Percentiles rank a stretch among this genome's conserved stretches.
Evolutionary conservation across 495 filamentous ascomycete genomes (phyloP).

Genomic region (Melanomma pulvis-pyrius): DNA sequence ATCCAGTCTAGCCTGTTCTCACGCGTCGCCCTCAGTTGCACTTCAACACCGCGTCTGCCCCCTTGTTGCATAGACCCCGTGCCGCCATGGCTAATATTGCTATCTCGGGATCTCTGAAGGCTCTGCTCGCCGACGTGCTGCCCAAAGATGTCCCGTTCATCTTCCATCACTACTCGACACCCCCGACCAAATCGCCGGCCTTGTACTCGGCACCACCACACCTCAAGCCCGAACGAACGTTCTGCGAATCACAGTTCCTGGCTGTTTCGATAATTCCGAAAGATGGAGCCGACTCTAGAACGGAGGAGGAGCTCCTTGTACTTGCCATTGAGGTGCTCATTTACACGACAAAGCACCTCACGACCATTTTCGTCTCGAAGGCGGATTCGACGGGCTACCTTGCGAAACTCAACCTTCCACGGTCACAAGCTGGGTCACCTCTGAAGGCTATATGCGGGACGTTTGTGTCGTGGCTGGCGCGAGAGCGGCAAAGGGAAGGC

Average conservation of each 20-base stretch:
- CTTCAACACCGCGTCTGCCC: neutral
- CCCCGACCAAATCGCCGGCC: constrained; percentile 68
- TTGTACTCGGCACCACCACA: constrained; percentile 80
- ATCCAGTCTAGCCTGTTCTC: neutral
- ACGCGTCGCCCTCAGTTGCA: neutral
- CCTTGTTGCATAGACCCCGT: neutral
- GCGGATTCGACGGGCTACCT: constrained; percentile 94
- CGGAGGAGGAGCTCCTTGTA: constrained; percentile 51
- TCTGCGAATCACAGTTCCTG: constrained; percentile 86
- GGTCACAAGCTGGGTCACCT: constrained; percentile 65
- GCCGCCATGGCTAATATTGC: constrained; percentile 6
- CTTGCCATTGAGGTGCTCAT: constrained; percentile 71
- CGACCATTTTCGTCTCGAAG: constrained; percentile 92
- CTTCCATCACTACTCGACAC: constrained; percentile 86
- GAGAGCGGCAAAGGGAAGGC: constrained; percentile 65
- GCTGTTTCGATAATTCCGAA: constrained; percentile 60
- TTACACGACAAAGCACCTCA: constrained; percentile 74
- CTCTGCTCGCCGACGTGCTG: constrained; percentile 67
- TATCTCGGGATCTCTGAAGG: constrained; percentile 14
- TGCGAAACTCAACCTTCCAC: constrained; percentile 61
- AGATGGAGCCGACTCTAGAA: neutral
- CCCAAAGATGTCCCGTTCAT: constrained; percentile 70
- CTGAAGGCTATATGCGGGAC: constrained; percentile 70
- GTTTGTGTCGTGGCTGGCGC: constrained; percentile 75
- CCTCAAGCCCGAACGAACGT: constrained; percentile 70